Percentiles rank a stretch among this genome's conserved stretches.
Conservation (phyloP, 2,329 filamentous ascomycete genomes). For the Penicillium sclerotigenum region DNA sequence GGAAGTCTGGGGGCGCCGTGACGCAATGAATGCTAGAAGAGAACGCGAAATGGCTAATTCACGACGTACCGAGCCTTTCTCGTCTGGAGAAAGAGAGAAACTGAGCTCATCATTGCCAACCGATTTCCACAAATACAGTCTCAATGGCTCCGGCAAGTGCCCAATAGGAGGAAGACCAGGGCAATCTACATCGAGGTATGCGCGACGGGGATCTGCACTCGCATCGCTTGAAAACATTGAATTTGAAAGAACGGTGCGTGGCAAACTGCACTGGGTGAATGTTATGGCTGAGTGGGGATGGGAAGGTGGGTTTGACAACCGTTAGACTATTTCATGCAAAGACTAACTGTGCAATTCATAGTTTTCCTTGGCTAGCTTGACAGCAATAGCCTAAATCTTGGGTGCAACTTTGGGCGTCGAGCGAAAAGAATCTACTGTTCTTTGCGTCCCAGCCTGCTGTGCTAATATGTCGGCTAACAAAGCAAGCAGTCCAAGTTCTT, state of each 20-base stretch:
- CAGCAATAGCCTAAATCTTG: not conserved
- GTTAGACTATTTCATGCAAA: not conserved
- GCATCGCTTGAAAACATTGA: constrained; percentile 48
- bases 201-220: constrained; percentile 31
- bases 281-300: constrained; percentile 72
- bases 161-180: constrained; percentile 10
- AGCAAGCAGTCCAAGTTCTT: not conserved
- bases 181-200: constrained; percentile 8
- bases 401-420: not conserved
- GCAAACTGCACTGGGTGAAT: constrained; percentile 65
- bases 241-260: constrained; percentile 62
- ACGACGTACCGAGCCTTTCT: not conserved
- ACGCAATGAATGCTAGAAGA: constrained; percentile 48
- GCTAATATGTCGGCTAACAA: constrained; percentile 13
- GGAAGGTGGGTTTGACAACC: constrained; percentile 55
- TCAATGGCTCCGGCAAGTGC: constrained; percentile 28
- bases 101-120: not conserved
- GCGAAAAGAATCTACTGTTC: not conserved
- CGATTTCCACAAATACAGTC: constrained; percentile 8
- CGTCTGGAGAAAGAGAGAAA: not conserved
- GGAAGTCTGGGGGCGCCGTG: constrained; percentile 65
- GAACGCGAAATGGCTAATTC: not conserved
- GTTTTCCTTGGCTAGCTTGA: constrained; percentile 16
- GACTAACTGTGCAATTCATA: not conserved
- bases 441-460: not conserved